Evolutionary conservation across 164 flowering plant species (phyloP), one percentile per base, ranked within the genome.

Genomic region (Brasenia schreberi): DNA sequence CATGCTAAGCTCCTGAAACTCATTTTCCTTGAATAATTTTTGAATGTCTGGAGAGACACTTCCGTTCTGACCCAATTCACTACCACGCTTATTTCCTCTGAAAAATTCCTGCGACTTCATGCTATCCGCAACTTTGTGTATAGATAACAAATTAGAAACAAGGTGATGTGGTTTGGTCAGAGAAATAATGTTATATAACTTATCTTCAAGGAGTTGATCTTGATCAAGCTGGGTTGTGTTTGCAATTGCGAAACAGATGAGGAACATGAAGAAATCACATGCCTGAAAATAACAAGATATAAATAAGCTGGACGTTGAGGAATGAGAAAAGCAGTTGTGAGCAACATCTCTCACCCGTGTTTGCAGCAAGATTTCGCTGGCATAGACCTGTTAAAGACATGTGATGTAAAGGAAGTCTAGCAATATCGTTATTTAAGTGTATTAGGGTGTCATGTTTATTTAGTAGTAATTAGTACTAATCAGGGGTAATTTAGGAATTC

Each of bases 301-400:
- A 7, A 53, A 72, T 68, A 19, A 60, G 45, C 18, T 42, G 59
- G 45, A 19, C 7, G 16, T 17, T 1, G 17, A 60, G 63, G 23
- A 27, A 42, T 43, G 5, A 52, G 19, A 18, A 27, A 6, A 52
- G 19, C 44, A 68, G 45, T 5, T 43, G 10, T 5, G 6, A 67
- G 18, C 5, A 59, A 5, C 45, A 16, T 27, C 18, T 42, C 42
- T 66, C 71, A 93, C 98, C 98, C 79, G 97, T 86, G 71, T 94
- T 91, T 66, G 86, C 90, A 19, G 96, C 93, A 73, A 95, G 97
- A 81, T 95, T 95, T 5, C 94, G 84, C 73, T 95, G 99, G 74
- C 97, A 95, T 62, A 95, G 64, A 63, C 27, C 27, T 33, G 39
- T 33, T 33, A 33, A 33, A 33, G 39, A 33, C 39, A 4, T 33